phyloP scores from a whole-genome alignment of 768 basidiomycete species.

The Sporobolomyces phaffii region DNA sequence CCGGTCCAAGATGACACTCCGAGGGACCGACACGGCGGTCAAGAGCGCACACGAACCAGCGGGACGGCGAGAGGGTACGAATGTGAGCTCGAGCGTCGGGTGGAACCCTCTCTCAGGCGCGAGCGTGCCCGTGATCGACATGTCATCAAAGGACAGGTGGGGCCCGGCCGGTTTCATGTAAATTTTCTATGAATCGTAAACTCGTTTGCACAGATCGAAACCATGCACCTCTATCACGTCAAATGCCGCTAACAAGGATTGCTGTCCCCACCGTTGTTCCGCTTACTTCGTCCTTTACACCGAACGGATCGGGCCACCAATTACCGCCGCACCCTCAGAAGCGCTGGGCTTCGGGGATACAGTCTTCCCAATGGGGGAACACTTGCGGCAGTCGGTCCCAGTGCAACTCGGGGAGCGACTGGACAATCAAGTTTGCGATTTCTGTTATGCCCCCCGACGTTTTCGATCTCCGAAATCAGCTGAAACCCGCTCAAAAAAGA shows the following conservation, averaged over 20 bases:
- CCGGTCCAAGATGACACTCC: slow-evolving; percentile 1
- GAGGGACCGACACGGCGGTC: neutral
- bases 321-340: neutral
- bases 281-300: too few species aligned
- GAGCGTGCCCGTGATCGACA: neutral
- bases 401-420: slow-evolving; percentile 29
- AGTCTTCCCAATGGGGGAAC: slow-evolving; percentile 36
- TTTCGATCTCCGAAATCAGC: too few species aligned
- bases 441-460: neutral
- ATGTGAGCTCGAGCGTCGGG: neutral
- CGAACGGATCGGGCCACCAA: too few species aligned
- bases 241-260: too few species aligned
- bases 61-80: neutral
- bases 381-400: slow-evolving; percentile 31
- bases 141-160: neutral
- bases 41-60: neutral
- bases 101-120: neutral
- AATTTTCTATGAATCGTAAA: too few species aligned
- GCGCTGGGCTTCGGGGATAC: slow-evolving; percentile 4
- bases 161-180: neutral
- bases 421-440: slow-evolving; percentile 10
- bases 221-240: too few species aligned
- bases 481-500: too few species aligned
- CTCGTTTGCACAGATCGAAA: too few species aligned
- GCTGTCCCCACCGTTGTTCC: too few species aligned